Conservation (phyloP, 2,329 filamentous ascomycete genomes). For the Dactylellina parvicollis region DNA sequence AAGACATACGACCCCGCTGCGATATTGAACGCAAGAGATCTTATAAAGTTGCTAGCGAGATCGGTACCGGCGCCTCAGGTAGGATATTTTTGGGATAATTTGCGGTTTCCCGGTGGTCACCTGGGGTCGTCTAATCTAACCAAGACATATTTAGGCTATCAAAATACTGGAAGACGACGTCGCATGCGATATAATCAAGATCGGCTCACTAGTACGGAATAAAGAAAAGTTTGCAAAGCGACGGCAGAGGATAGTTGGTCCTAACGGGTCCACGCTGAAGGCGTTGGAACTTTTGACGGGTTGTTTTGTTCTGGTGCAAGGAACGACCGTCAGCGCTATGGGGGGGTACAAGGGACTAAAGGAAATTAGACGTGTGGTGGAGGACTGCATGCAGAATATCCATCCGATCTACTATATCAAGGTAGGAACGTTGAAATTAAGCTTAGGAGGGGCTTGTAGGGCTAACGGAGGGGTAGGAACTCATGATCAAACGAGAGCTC, state of each 20-base stretch:
- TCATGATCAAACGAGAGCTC: slow-evolving; percentile 93
- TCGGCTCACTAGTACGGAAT: slow-evolving; percentile 85
- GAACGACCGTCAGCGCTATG: slow-evolving; percentile 93
- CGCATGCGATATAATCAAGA: slow-evolving; percentile 96
- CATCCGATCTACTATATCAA: slow-evolving; percentile 94
- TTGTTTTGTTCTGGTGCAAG: slow-evolving; percentile 94
- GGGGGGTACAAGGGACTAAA: slow-evolving; percentile 92
- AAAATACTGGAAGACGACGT: slow-evolving; percentile 93
- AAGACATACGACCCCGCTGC: slow-evolving; percentile 91
- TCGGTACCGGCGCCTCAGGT: slow-evolving; percentile 87
- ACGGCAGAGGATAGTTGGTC: slow-evolving; percentile 89
- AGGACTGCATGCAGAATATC: slow-evolving; percentile 96
- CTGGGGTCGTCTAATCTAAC: background rate
- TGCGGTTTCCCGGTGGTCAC: slow-evolving; percentile 46
- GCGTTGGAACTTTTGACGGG: slow-evolving; percentile 90
- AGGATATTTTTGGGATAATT: slow-evolving; percentile 1
- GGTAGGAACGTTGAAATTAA: slow-evolving; percentile 61
- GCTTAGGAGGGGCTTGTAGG: background rate
- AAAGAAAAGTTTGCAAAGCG: slow-evolving; percentile 97
- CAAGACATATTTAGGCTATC: slow-evolving; percentile 67
- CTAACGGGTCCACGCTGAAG: slow-evolving; percentile 90
- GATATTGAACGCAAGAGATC: slow-evolving; percentile 90
- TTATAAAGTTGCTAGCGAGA: slow-evolving; percentile 90
- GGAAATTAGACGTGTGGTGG: slow-evolving; percentile 85
- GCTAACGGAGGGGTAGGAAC: slow-evolving; percentile 64